phyloP scores from a whole-genome alignment of 2,329 filamentous ascomycete species.

The Teratosphaeria pseudoeucalypti region DNA sequence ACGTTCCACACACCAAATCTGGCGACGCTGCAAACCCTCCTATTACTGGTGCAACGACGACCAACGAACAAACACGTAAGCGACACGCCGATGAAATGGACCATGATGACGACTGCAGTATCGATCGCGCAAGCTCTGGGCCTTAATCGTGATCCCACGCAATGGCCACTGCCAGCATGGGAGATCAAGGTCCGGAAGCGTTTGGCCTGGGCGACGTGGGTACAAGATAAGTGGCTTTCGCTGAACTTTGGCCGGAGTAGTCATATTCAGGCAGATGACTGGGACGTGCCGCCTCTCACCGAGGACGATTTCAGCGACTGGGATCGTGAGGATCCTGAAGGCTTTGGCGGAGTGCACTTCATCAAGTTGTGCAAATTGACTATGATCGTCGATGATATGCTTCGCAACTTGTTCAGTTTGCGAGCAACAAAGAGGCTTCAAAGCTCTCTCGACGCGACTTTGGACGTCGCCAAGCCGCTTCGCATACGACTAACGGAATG shows the following conservation, averaged over 20 bases:
- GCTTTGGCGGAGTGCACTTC: slow-evolving; percentile 31
- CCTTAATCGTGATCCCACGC: slow-evolving; percentile 50
- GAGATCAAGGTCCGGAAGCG: slow-evolving; percentile 52
- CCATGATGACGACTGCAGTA: slow-evolving; percentile 30
- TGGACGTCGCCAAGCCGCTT: slow-evolving; percentile 40
- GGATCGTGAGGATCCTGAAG: slow-evolving; percentile 7
- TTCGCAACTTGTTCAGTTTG: slow-evolving; percentile 30
- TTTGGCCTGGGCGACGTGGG: slow-evolving; percentile 54
- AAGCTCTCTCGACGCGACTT: slow-evolving; percentile 30
- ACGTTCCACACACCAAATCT: slow-evolving; percentile 23
- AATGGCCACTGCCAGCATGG: slow-evolving; percentile 54
- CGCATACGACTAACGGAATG: slow-evolving; percentile 40
- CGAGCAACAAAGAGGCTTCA: slow-evolving; percentile 33
- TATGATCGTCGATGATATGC: slow-evolving; percentile 42
- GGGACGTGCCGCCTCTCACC: slow-evolving; percentile 41
- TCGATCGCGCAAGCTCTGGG: slow-evolving; percentile 49
- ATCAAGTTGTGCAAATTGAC: slow-evolving; percentile 43
- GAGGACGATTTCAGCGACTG: slow-evolving; percentile 34
- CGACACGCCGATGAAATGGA: slow-evolving; percentile 26
- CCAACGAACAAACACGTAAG: slow-evolving; percentile 25
- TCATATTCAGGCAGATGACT: slow-evolving; percentile 44
- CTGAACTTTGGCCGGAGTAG: slow-evolving; percentile 48
- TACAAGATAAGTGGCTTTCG: slow-evolving; percentile 55
- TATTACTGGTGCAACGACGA: slow-evolving; percentile 24
- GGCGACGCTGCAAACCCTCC: slow-evolving; percentile 22